Base-by-base conservation (phyloP, 148 eudicot species). In the Dysphania ambrosioides region DNA sequence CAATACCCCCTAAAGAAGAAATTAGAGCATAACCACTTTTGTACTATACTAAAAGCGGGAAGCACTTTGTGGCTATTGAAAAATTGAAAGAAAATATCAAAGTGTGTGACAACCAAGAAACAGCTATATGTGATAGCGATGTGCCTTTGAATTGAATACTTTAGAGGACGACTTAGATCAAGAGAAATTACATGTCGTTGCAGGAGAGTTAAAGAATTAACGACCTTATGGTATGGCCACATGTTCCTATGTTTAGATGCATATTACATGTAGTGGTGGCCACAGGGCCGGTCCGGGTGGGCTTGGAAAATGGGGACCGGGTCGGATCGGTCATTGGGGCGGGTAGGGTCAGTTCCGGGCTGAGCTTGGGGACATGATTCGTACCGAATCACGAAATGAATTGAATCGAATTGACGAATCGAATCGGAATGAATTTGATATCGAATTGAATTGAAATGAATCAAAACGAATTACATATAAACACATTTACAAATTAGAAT, bases 1-100 rank as follows among this genome's bases (percentile, higher is more conserved):
- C 58, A 51, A 53, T 38, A 64, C 12, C 35, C 29, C 73, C 49
- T 13, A 76, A 69, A 76, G 32, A 59, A 42, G 73, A 47, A 70
- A 47, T 60, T 68, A 69, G 68, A 59, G 73, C 53, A 42, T 59
- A 76, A 76, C 73, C 74, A 76, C 73, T 76, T n/a, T 69, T 59
- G 79, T 49, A 69, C n/a, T 69, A 68, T 68, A 73, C 11, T 73
- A 49, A 18, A 21, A 47, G 31, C 12, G 19, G 56, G 34, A 58
- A n/a, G 9, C 42, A 68, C 60, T 59, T 76, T 76, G 38, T 58
- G 38, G 71, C 35, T 16, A n/a, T n/a, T 57, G 42, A 47, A 57
- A 29, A 15, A 26, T 55, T 35, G n/a, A 66, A 34, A 18, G 15
- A 74, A 57, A 76, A 65, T 68, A 64, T 58, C 30, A 29, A 56